Conservation (phyloP, 805 yeast species). For the Candida pini region DNA sequence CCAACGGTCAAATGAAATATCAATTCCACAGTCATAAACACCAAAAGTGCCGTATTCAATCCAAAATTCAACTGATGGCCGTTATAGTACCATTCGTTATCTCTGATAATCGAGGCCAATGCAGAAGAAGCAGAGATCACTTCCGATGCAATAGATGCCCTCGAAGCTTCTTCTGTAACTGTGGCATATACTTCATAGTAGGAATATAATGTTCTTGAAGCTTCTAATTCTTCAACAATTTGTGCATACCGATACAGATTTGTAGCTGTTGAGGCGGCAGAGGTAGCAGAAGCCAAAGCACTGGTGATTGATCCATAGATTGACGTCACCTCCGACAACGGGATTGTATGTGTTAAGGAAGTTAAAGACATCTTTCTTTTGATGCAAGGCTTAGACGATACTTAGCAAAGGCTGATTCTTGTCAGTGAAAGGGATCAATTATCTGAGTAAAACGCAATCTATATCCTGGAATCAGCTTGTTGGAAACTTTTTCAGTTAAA, state of each 20-base stretch:
- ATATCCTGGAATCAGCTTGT: too few species aligned
- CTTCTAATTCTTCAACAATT: slow-evolving; percentile 12
- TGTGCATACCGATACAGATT: slow-evolving; percentile 1
- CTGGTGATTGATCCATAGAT: not conserved
- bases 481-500: too few species aligned
- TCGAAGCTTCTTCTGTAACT: slow-evolving; percentile 14
- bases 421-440: too few species aligned
- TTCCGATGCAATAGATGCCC: slow-evolving; percentile 1
- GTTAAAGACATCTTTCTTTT: too few species aligned
- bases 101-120: slow-evolving; percentile 17
- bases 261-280: not conserved
- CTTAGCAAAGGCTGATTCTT: too few species aligned
- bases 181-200: slow-evolving; percentile 20
- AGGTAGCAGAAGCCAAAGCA: not conserved
- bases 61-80: slow-evolving; percentile 41
- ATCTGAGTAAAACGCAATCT: too few species aligned
- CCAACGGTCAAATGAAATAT: slow-evolving; percentile 36
- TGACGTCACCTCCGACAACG: not conserved
- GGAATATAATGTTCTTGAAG: slow-evolving; percentile 19
- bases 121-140: slow-evolving; percentile 15
- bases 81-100: slow-evolving; percentile 23
- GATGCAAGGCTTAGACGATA: too few species aligned
- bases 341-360: too few species aligned
- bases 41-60: slow-evolving; percentile 51
- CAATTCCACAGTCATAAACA: slow-evolving; percentile 43